Evolutionary conservation across 2,329 filamentous ascomycete species (phyloP), one percentile per base, ranked within the genome.

Genomic region (Monosporascus sp.): DNA sequence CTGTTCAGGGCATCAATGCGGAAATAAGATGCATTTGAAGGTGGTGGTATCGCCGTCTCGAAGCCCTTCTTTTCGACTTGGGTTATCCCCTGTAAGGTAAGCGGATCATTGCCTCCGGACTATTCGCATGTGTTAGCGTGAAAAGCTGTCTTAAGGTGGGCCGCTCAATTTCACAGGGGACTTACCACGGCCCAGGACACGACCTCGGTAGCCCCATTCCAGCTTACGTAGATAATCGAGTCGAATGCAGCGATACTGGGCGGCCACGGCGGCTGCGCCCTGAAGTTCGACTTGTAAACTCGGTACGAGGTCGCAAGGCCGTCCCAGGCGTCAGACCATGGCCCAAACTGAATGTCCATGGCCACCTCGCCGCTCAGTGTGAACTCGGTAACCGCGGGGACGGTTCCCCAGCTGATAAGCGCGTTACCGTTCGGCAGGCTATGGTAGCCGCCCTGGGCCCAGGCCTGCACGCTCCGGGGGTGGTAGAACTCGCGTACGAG

Each of bases 381-480:
- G 58, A 78, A 73, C 57, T 77, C 76, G 6, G 75, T 79, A 22
- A 76, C 60, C 3, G 73, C 74, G 0, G 75, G 75, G 18, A 74
- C 71, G 0, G 72, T 74, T 5, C 82, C 81, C 80, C 81, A 85
- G 56, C 79, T 78, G 37, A 84, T 75, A 43, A 84, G 67, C 6
- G 75, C 74, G 53, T 81, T 78, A 37, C 77, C 77, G 50, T 76
- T 75, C 0, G 77, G 73, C 0, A 85, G 71, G 6, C 80, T 60
- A 57, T 85, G 81, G 35, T 78, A 75, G 5, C 70, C 73, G 8
- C 73, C 73, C 54, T 76, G 74, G 6, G 63, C 60, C n/a, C 69
- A 73, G 6, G 73, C 72, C 54, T 76, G 74, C 45, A 64, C 60
- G 49, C 61, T 57, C 14, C 48, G 53, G 9, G 61, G 60, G 22